A percentile compares a stretch with the other conserved stretches of the same genome.
Evolutionary conservation across 2,329 filamentous ascomycete genomes (phyloP).

Genomic region (Hyphodiscus sp.): DNA sequence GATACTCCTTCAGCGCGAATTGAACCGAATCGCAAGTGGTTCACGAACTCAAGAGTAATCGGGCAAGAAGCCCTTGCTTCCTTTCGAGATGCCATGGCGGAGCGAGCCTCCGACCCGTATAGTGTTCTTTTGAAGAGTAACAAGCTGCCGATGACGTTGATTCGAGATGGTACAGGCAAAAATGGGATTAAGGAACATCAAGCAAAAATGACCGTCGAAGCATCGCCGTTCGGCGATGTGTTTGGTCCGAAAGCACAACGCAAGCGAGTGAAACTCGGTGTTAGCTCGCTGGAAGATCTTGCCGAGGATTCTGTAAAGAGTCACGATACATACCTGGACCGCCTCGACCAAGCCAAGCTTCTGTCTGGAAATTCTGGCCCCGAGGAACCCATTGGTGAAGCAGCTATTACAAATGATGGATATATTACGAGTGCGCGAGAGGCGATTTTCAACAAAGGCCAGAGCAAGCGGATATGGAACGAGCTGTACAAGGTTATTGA

Average conservation of each 20-base stretch:
- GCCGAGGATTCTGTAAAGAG: conserved; percentile 73
- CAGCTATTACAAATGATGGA: conserved; percentile 34
- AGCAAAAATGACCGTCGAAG: conserved; percentile 90
- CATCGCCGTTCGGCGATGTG: conserved; percentile 75
- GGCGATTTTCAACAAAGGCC: conserved; percentile 89
- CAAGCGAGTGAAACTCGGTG: conserved; percentile 84
- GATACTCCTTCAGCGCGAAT: conserved; percentile 79
- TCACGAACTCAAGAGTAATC: conserved; percentile 85
- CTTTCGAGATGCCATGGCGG: conserved; percentile 88
- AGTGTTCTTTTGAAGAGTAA: conserved; percentile 94
- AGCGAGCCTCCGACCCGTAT: conserved; percentile 85
- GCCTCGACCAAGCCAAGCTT: conserved; percentile 70
- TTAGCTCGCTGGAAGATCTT: conserved; percentile 74
- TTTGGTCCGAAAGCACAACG: conserved; percentile 92
- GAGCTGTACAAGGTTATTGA: conserved; percentile 94
- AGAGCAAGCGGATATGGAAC: conserved; percentile 95
- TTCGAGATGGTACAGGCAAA: conserved; percentile 68
- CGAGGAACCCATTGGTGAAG: conserved; percentile 41
- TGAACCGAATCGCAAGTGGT: conserved; percentile 97
- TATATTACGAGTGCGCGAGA: conserved; percentile 62
- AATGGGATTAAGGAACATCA: conserved; percentile 88
- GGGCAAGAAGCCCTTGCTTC: conserved; percentile 80
- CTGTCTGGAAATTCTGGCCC: conserved; percentile 63
- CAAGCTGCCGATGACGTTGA: conserved; percentile 93
- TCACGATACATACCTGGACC: conserved; percentile 75